A percentile compares a stretch with the other conserved stretches of the same genome.
These are phyloP conservation scores for Exophiala alcalophila DNA, from an alignment of 2,329 filamentous ascomycete genomes.

Conservation along the genomic window DNA sequence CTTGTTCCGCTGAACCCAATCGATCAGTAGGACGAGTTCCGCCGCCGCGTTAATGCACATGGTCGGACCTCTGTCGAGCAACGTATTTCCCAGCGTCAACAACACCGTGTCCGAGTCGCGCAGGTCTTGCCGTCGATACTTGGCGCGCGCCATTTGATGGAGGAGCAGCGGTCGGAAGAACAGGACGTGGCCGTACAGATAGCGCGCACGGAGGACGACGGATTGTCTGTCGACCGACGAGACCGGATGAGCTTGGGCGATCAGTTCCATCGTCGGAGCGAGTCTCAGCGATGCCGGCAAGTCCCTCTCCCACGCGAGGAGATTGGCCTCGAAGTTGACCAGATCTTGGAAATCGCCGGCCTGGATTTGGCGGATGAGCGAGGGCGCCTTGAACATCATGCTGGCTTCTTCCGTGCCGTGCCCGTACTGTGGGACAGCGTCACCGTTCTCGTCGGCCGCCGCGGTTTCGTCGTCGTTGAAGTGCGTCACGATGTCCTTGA, in stretches of 20 bases:
- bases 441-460: neutral
- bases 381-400: neutral
- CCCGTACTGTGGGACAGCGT: neutral
- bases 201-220: slow-evolving; percentile 2
- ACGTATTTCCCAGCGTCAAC: neutral
- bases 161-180: slow-evolving; percentile 3
- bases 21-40: slow-evolving; percentile 5
- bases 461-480: neutral
- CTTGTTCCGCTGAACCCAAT: neutral
- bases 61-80: neutral
- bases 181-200: slow-evolving; percentile 6
- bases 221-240: neutral
- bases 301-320: slow-evolving; percentile 1
- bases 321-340: slow-evolving; percentile 1
- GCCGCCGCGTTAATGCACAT: slow-evolving; percentile 6
- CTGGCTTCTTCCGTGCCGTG: neutral
- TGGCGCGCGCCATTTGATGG: neutral
- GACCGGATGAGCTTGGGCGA: neutral
- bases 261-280: neutral
- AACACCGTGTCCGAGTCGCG: neutral
- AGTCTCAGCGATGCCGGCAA: slow-evolving; percentile 6
- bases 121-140: neutral
- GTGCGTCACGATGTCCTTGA: neutral
- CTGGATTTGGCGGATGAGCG: neutral
- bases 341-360: slow-evolving; percentile 3